Evolutionary conservation across 78 protist genomes (phyloP), one percentile per base, ranked within the genome.

Genomic region (Mastigamoeba balamuthi): DNA sequence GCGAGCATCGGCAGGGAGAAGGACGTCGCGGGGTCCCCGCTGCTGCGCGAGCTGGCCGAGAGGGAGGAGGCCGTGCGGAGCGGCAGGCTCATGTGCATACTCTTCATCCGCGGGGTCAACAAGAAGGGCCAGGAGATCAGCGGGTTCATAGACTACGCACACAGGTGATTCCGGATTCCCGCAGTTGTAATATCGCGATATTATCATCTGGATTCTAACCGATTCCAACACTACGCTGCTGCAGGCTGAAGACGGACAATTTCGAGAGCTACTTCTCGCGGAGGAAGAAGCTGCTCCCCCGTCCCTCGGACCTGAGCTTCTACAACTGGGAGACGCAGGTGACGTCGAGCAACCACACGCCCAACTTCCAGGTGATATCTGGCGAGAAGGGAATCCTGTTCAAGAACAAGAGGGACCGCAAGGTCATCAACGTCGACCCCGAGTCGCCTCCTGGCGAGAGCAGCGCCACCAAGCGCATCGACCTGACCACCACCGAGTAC

Each of bases 251-350:
- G 69, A 37, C 78, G 0, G 93, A 92, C 38, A 68, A 81, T 68
- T 87, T 88, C 41, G 92, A 87, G 73, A 70, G 58, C 38, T 87
- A 83, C 77, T 91, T 86, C 40, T 68, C 36, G 10, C 43, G 77
- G 30, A n/a, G 64, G 36, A 42, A 66, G 70, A 71, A 71, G 36
- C 77, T 94, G 28, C 74, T 90, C 44, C 97, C 97, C 48, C 70
- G 58, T n/a, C 88, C 92, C 0, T 48, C 90, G 37, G 97, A 94
- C 72, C 86, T 94, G n/a, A 65, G 81, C 64, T 94, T 69, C 78
- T 94, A 89, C 88, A 94, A 94, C 91, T 94, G 95, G 95, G 91
- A 86, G 75, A 94, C 95, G 23, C 90, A 86, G 37, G 72, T 82
- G 28, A n/a, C 72, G 30, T 42, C 74, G 6, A 72, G 82, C n/a